Conservation (phyloP, 2,329 filamentous ascomycete species). For the Claviceps maximensis region DNA sequence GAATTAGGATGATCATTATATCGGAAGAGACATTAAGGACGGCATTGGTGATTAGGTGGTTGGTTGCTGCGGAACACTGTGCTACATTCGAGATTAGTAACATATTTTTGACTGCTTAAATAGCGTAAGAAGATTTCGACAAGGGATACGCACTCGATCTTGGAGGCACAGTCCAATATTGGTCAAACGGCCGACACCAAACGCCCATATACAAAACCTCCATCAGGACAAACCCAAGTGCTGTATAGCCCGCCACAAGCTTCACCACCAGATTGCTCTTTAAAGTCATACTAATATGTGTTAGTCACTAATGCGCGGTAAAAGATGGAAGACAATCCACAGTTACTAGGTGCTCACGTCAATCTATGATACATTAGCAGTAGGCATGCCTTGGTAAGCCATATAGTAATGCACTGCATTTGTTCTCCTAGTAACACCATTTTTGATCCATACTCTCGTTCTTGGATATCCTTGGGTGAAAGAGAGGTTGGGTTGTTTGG, state of each 20-base stretch:
- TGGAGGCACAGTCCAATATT: slow-evolving; percentile 45
- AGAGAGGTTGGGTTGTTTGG: slow-evolving; percentile 24
- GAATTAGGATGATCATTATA: slow-evolving; percentile 43
- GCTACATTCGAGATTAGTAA: slow-evolving; percentile 15
- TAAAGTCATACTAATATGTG: slow-evolving; percentile 26
- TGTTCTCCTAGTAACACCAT: slow-evolving; percentile 49
- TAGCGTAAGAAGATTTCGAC: background rate
- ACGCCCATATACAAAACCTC: slow-evolving; percentile 35
- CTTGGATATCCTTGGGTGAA: slow-evolving; percentile 30
- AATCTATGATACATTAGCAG: slow-evolving; percentile 44
- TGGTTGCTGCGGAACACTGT: slow-evolving; percentile 42
- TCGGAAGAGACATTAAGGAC: slow-evolving; percentile 48
- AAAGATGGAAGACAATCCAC: background rate
- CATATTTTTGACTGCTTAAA: background rate
- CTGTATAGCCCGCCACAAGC: slow-evolving; percentile 33
- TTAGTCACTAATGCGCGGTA: background rate
- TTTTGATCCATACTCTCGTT: slow-evolving; percentile 41
- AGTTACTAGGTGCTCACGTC: slow-evolving; percentile 23
- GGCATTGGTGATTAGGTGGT: slow-evolving; percentile 46
- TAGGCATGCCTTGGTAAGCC: slow-evolving; percentile 42
- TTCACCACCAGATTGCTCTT: slow-evolving; percentile 34
- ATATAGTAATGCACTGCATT: slow-evolving; percentile 46
- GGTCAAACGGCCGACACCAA: slow-evolving; percentile 41
- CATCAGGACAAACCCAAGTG: slow-evolving; percentile 33
- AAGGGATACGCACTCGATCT: slow-evolving; percentile 25